Percentiles rank a stretch among this genome's conserved stretches.
Evolutionary conservation across 139 green algal species (phyloP).

Genomic region (Chlorella sorokiniana): DNA sequence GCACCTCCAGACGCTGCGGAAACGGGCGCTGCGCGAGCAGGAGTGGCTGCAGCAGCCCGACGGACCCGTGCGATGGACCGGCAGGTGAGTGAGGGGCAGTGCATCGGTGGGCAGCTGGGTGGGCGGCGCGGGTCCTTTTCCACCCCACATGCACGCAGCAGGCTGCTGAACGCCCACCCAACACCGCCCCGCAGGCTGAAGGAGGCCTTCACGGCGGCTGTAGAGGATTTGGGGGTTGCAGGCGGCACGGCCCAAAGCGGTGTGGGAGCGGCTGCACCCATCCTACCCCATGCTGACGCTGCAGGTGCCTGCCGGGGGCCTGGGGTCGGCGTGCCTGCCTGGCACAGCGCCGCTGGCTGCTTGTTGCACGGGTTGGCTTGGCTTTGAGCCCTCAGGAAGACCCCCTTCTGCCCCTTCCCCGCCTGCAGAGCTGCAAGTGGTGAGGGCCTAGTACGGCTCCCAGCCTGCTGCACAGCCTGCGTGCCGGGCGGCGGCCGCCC

Average conservation of each 20-base stretch:
- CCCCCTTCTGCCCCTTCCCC: not conserved
- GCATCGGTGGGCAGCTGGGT: not conserved
- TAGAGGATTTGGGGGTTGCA: not conserved
- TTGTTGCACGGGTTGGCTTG: too few species aligned
- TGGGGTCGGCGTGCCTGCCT: too few species aligned
- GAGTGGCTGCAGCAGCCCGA: not conserved
- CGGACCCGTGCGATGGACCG: constrained; percentile 12
- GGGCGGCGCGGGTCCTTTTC: too few species aligned
- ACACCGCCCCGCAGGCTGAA: too few species aligned
- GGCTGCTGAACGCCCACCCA: too few species aligned
- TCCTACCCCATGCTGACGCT: not conserved
- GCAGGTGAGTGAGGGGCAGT: not conserved
- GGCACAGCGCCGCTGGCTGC: too few species aligned
- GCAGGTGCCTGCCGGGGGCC: too few species aligned
- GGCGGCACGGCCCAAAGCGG: not conserved
- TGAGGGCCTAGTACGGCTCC: too few species aligned
- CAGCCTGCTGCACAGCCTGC: too few species aligned
- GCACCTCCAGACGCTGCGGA: constrained; percentile 24
- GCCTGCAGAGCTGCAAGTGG: constrained; percentile 2
- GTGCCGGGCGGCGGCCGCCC: too few species aligned
- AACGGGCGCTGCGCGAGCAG: not conserved
- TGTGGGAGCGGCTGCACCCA: not conserved
- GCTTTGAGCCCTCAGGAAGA: not conserved
- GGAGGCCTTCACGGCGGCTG: not conserved
- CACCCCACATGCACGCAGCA: too few species aligned